phyloP scores from a whole-genome alignment of 768 basidiomycete species.

The Asterophora lycoperdoides region DNA sequence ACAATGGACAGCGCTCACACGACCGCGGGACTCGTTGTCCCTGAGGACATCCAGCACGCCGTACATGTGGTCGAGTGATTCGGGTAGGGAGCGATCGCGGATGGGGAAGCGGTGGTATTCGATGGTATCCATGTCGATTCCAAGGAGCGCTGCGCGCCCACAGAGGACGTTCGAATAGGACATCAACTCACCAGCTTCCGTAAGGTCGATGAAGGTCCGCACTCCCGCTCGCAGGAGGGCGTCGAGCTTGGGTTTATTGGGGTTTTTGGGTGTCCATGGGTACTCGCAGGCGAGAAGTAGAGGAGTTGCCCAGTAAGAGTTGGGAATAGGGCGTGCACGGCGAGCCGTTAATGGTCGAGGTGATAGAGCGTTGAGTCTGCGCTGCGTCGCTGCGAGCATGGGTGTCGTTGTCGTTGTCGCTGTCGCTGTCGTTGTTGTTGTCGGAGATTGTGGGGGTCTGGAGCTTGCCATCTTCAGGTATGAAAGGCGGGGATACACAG shows the following conservation, averaged over 20 bases:
- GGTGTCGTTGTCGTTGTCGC: slow-evolving; percentile 4
- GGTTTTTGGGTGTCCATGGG: slow-evolving; percentile 63
- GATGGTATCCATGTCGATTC: slow-evolving; percentile 50
- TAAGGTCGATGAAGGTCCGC: slow-evolving; percentile 80
- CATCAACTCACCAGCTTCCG: slow-evolving; percentile 72
- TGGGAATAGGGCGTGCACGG: slow-evolving; percentile 63
- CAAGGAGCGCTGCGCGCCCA: slow-evolving; percentile 48
- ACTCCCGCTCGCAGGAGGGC: slow-evolving; percentile 67
- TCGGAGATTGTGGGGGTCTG: slow-evolving; percentile 4
- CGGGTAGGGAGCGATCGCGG: slow-evolving; percentile 64
- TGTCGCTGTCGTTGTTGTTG: slow-evolving; percentile 1
- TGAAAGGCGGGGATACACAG: not conserved
- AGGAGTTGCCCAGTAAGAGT: slow-evolving; percentile 80
- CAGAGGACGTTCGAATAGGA: slow-evolving; percentile 57
- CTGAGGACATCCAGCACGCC: slow-evolving; percentile 53
- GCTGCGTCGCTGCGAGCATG: slow-evolving; percentile 13
- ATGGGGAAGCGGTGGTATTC: slow-evolving; percentile 81
- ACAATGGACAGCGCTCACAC: slow-evolving; percentile 73
- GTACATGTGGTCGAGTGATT: slow-evolving; percentile 54
- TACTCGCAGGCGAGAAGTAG: slow-evolving; percentile 77
- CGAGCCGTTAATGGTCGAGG: slow-evolving; percentile 20
- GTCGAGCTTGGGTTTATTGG: slow-evolving; percentile 64
- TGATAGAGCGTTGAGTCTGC: slow-evolving; percentile 17
- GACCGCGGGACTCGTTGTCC: slow-evolving; percentile 54
- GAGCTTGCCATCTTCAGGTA: slow-evolving; percentile 7